A percentile compares a stretch with the other conserved stretches of the same genome.
Conservation (phyloP, 148 eudicot species). For the Vaccinium darrowii region DNA sequence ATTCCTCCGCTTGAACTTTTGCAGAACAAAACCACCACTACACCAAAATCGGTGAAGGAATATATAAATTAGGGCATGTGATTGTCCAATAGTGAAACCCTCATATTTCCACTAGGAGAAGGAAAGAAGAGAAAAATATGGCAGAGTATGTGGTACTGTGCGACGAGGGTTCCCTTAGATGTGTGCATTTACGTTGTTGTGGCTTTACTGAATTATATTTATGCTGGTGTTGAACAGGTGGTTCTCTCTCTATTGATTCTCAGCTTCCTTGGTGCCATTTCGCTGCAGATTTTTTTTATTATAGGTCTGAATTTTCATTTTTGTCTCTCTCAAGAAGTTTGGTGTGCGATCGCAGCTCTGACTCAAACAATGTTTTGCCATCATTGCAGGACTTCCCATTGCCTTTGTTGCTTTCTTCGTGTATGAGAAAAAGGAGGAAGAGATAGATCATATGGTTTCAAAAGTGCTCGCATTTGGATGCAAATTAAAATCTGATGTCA, state of each 20-base stretch:
- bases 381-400: conserved; percentile 46
- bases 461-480: conserved; percentile 28
- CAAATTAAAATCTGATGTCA: conserved; percentile 40
- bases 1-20: not conserved
- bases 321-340: not conserved
- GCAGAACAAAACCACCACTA: not conserved
- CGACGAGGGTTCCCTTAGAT: not conserved
- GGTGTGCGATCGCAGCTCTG: not conserved
- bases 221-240: conserved; percentile 44
- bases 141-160: not conserved
- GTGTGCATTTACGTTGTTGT: not conserved
- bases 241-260: conserved; percentile 45
- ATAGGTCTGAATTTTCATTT: conserved; percentile 45
- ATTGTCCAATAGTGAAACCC: not conserved
- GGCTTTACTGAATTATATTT: not conserved
- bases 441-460: conserved; percentile 48
- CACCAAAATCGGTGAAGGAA: not conserved
- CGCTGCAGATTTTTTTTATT: conserved; percentile 48
- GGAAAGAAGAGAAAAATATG: not conserved
- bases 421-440: conserved; percentile 75
- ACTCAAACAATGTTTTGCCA: not conserved
- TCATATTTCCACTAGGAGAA: not conserved
- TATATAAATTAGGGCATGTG: not conserved
- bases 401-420: conserved; percentile 51
- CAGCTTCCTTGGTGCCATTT: conserved; percentile 55